Percentiles rank a stretch among this genome's conserved stretches.
These are phyloP conservation scores for Vigna mungo DNA, from an alignment of 306 rosid species.

Conservation along the genomic window DNA sequence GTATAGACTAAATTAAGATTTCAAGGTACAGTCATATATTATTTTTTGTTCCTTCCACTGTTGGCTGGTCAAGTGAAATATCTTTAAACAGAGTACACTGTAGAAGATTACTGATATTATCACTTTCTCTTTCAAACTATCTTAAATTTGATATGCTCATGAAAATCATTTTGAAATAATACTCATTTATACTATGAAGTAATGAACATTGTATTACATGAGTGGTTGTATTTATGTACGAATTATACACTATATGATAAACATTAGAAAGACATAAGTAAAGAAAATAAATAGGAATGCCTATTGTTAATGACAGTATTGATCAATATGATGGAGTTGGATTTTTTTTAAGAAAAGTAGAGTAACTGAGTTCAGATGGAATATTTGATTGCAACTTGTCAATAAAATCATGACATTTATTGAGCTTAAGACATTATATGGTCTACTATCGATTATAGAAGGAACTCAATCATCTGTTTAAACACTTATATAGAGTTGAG, in stretches of 20 bases:
- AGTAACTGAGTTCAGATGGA: conserved; percentile 10
- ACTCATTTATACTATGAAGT: conserved; percentile 15
- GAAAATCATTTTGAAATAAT: conserved; percentile 29
- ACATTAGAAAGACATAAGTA: conserved; percentile 13
- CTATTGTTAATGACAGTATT: conserved; percentile 23
- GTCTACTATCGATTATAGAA: conserved; percentile 24
- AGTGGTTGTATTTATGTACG: conserved; percentile 32
- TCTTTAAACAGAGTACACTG: conserved; percentile 10
- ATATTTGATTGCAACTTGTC: conserved; percentile 17
- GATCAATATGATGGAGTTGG: conserved; percentile 28
- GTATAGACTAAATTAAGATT: conserved; percentile 11
- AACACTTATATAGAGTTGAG: conserved; percentile 73
- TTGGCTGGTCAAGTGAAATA: conserved; percentile 17
- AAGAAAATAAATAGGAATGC: conserved; percentile 1
- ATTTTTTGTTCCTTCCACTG: conserved; percentile 22
- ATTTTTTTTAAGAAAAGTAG: conserved; percentile 10
- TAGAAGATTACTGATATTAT: conserved; percentile 4
- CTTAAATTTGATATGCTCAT: conserved; percentile 20
- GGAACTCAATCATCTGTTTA: conserved; percentile 46
- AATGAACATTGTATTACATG: conserved; percentile 9
- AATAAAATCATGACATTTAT: conserved; percentile 6
- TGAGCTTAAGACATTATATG: not conserved
- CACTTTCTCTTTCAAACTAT: conserved; percentile 1
- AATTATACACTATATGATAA: conserved; percentile 18
- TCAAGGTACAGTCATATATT: conserved; percentile 13